phyloP scores from a whole-genome alignment of 2,329 filamentous ascomycete species.

The Ceratocystis papillata region DNA sequence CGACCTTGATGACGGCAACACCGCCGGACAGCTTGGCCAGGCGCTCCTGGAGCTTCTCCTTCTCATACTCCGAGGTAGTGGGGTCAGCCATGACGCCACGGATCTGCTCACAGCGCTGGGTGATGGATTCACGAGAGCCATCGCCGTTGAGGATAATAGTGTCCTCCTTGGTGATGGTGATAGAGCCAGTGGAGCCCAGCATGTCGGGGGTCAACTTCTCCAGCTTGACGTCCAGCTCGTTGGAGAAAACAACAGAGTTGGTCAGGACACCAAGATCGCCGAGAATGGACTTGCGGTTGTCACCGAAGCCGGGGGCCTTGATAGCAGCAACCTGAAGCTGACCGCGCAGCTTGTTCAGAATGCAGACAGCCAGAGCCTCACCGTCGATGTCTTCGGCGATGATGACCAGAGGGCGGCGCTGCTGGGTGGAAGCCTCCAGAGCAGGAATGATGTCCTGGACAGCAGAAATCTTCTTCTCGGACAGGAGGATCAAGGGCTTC shows the following conservation, averaged over 20 bases:
- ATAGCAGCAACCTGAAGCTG: constrained; percentile 97
- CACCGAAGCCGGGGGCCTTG: constrained; percentile 97
- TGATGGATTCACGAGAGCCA: constrained; percentile 83
- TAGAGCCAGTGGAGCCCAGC: constrained; percentile 93
- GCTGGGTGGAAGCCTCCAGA: constrained; percentile 90
- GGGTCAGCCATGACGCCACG: constrained; percentile 91
- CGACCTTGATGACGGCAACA: constrained; percentile 99
- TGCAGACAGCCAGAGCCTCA: constrained; percentile 96
- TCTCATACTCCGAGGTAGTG: constrained; percentile 95
- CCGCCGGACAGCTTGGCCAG: constrained; percentile 97
- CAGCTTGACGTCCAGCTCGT: constrained; percentile 97
- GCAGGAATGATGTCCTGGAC: constrained; percentile 98
- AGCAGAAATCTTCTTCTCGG: constrained; percentile 99
- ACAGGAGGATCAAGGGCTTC: constrained; percentile 96
- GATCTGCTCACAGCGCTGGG: constrained; percentile 97
- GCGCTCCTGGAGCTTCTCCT: constrained; percentile 99
- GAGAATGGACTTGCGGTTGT: constrained; percentile 99
- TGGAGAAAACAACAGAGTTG: constrained; percentile 94
- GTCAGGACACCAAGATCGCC: constrained; percentile 92
- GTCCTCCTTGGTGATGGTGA: constrained; percentile 99
- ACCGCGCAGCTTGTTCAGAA: constrained; percentile 99
- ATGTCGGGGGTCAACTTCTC: constrained; percentile 95
- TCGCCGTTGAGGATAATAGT: constrained; percentile 97
- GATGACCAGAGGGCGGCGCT: constrained; percentile 91
- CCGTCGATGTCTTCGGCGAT: constrained; percentile 99